A percentile compares a stretch with the other conserved stretches of the same genome.
Conservation (phyloP, 257 asterid species). For the Solanum dulcamara region DNA sequence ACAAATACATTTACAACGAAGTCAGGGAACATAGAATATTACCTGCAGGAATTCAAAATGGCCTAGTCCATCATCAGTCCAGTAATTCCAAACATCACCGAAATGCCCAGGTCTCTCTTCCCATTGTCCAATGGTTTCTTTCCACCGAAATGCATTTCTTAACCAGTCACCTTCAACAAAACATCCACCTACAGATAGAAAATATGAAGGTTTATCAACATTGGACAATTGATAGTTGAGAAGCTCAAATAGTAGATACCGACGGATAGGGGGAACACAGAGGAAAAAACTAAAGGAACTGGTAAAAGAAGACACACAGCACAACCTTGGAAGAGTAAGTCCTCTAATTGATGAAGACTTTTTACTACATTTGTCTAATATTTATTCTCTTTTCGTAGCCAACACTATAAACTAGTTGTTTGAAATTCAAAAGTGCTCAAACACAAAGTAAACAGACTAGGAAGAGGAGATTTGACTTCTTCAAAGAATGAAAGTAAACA, state of each 20-base stretch:
- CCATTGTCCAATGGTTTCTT: constrained; percentile 94
- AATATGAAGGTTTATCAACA: not conserved
- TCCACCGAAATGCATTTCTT: constrained; percentile 93
- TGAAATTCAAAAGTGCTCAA: not conserved
- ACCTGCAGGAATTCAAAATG: constrained; percentile 92
- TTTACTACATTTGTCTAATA: not conserved
- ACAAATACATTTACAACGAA: not conserved
- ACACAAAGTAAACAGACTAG: not conserved
- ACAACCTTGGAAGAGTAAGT: not conserved
- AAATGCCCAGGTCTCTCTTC: constrained; percentile 94
- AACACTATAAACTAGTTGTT: not conserved
- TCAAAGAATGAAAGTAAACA: not conserved
- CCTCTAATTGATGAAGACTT: not conserved
- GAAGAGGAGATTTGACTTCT: not conserved
- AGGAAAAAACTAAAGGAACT: not conserved
- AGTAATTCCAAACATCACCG: constrained; percentile 95
- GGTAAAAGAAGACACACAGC: not conserved
- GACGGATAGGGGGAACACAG: not conserved
- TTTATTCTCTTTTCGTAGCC: not conserved
- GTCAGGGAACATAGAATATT: not conserved
- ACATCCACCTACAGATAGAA: constrained; percentile 64
- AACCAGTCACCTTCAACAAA: constrained; percentile 93
- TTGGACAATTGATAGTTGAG: not conserved
- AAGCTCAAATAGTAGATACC: not conserved
- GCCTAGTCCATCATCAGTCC: constrained; percentile 96